Percentiles rank a stretch among this genome's conserved stretches.
phyloP scores from a whole-genome alignment of 805 yeast species.

The Sugiyamaella americana region DNA sequence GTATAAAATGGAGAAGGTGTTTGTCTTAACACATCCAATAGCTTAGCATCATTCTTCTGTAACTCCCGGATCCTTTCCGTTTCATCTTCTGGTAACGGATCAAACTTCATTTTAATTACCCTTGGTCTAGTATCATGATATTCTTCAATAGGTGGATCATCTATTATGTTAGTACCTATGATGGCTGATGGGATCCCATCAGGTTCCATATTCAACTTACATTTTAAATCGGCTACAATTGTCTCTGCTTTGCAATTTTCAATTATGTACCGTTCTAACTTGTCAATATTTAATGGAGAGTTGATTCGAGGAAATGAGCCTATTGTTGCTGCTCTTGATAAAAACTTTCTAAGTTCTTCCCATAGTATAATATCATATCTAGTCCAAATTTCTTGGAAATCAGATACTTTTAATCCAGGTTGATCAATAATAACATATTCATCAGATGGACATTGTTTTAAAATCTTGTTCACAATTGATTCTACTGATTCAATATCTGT shows the following conservation, averaged over 20 bases:
- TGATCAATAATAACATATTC: slow-evolving; percentile 48
- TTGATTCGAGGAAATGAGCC: slow-evolving; percentile 25
- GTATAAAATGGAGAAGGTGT: slow-evolving; percentile 71
- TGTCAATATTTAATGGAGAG: slow-evolving; percentile 36
- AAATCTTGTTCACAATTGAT: slow-evolving; percentile 27
- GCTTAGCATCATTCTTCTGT: slow-evolving; percentile 38
- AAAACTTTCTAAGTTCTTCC: slow-evolving; percentile 18
- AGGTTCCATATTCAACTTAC: slow-evolving; percentile 37
- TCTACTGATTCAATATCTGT: slow-evolving; percentile 10
- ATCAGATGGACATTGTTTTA: slow-evolving; percentile 43
- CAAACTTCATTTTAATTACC: slow-evolving; percentile 49
- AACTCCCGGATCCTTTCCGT: slow-evolving; percentile 33
- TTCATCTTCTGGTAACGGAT: slow-evolving; percentile 39
- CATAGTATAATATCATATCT: slow-evolving; percentile 12
- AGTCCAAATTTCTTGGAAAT: slow-evolving; percentile 32
- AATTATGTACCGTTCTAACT: slow-evolving; percentile 37
- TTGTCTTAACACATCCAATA: slow-evolving; percentile 54
- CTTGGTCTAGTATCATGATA: slow-evolving; percentile 58
- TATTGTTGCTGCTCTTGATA: slow-evolving; percentile 19
- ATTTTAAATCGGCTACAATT: slow-evolving; percentile 33
- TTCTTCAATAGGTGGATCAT: slow-evolving; percentile 22
- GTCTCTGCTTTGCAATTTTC: slow-evolving; percentile 46
- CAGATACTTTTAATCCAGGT: slow-evolving; percentile 48
- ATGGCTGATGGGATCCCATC: background rate
- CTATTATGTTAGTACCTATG: slow-evolving; percentile 4